phyloP scores from a whole-genome alignment of 331 rosid species.

The Phaseolus coccineus region DNA sequence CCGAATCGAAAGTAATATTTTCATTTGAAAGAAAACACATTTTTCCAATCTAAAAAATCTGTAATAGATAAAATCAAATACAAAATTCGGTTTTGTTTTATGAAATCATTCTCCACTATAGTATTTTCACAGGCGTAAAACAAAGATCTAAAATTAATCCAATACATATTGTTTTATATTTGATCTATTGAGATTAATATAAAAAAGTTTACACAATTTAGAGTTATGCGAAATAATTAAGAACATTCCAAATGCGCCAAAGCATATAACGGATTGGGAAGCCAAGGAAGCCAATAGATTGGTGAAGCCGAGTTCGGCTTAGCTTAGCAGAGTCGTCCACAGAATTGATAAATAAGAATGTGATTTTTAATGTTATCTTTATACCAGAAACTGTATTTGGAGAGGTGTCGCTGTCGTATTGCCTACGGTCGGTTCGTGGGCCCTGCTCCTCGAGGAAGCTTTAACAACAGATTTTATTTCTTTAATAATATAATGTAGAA shows the following conservation, averaged over 20 bases:
- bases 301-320: constrained; percentile 11
- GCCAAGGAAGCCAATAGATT: neutral
- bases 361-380: constrained; percentile 5
- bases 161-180: too few relatives aligned
- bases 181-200: too few relatives aligned
- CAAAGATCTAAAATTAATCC: too few relatives aligned
- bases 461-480: constrained; percentile 23
- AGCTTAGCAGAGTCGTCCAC: neutral
- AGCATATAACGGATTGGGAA: neutral
- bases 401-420: constrained; percentile 69
- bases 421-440: constrained; percentile 72
- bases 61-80: too few relatives aligned
- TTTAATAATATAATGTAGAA: constrained; percentile 12
- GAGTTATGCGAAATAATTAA: neutral
- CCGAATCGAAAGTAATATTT: too few relatives aligned
- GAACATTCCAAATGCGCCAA: neutral
- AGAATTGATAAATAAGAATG: neutral
- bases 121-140: too few relatives aligned
- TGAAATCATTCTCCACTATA: too few relatives aligned
- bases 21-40: too few relatives aligned
- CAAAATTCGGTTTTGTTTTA: too few relatives aligned
- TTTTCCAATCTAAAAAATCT: too few relatives aligned
- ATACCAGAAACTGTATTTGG: constrained; percentile 55
- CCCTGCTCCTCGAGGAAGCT: constrained; percentile 45
- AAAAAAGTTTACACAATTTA: too few relatives aligned